These are phyloP conservation scores for slime mould (Dictyostelium discoideum) DNA, from an alignment of 78 protist species.

Conservation along the genomic window DNA sequence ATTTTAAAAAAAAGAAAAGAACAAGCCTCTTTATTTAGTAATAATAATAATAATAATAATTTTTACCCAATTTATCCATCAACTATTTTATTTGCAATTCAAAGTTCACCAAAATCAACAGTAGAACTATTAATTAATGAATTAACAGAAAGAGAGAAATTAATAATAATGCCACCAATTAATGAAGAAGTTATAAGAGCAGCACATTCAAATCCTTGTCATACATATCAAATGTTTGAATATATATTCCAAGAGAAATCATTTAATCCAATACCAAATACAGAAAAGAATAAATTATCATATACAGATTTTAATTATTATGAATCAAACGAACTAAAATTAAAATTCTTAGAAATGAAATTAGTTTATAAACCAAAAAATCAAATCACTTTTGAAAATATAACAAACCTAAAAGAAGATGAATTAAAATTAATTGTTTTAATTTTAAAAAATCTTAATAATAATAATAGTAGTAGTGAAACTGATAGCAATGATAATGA, in stretches of 20 bases:
- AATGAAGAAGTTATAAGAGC: not conserved
- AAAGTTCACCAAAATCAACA: not conserved
- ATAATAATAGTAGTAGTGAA: not conserved
- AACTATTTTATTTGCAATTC: not conserved
- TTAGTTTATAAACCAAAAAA: not conserved
- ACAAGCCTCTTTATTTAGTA: not conserved
- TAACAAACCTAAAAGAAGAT: not conserved
- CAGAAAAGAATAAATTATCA: not conserved
- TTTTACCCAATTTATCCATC: not conserved
- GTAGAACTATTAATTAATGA: not conserved
- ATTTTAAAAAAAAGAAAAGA: not conserved
- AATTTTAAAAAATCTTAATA: not conserved
- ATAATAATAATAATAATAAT: not conserved
- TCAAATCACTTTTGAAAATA: not conserved
- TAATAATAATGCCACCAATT: not conserved
- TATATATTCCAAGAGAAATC: not conserved
- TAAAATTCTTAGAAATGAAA: not conserved
- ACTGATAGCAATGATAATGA: not conserved
- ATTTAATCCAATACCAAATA: not conserved
- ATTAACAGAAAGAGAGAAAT: not conserved
- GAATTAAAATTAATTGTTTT: not conserved
- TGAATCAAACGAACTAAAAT: not conserved
- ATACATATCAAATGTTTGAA: not conserved
- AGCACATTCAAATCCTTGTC: not conserved
- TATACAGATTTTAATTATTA: not conserved